Conservation (phyloP, 257 asterid genomes). For the Solanum piurae region DNA sequence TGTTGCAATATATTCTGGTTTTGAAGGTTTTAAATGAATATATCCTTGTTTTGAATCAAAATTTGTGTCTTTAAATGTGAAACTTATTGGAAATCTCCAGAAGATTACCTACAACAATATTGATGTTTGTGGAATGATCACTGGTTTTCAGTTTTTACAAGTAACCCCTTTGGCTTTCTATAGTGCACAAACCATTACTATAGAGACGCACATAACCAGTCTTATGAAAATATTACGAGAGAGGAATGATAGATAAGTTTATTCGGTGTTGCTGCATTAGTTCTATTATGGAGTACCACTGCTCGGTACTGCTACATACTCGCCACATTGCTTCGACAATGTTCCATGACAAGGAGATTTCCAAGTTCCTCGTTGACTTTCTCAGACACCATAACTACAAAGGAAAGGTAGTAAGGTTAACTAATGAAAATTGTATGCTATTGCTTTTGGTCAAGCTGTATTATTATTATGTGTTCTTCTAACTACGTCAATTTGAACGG, state of each 20-base stretch:
- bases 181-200: not conserved
- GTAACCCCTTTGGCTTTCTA: conserved; percentile 16
- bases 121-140: conserved; percentile 59
- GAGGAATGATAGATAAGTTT: too few relatives aligned
- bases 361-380: conserved; percentile 14
- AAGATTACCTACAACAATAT: conserved; percentile 40
- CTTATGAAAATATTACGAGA: not conserved
- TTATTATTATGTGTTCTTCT: not conserved
- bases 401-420: conserved; percentile 6
- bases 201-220: not conserved
- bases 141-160: conserved; percentile 76
- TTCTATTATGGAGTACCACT: too few relatives aligned
- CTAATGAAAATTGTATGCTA: not conserved
- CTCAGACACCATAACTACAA: conserved; percentile 15
- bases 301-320: too few relatives aligned
- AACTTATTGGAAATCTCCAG: conserved; percentile 43
- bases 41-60: too few relatives aligned
- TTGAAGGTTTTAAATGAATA: too few relatives aligned
- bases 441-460: not conserved
- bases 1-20: too few relatives aligned
- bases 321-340: conserved; percentile 16
- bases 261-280: too few relatives aligned
- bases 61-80: conserved; percentile 18
- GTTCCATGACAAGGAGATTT: conserved; percentile 10
- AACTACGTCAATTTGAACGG: too few relatives aligned